These are phyloP conservation scores for Hyaloscypha bicolor DNA, from an alignment of 495 filamentous ascomycete genomes.

Conservation along the genomic window DNA sequence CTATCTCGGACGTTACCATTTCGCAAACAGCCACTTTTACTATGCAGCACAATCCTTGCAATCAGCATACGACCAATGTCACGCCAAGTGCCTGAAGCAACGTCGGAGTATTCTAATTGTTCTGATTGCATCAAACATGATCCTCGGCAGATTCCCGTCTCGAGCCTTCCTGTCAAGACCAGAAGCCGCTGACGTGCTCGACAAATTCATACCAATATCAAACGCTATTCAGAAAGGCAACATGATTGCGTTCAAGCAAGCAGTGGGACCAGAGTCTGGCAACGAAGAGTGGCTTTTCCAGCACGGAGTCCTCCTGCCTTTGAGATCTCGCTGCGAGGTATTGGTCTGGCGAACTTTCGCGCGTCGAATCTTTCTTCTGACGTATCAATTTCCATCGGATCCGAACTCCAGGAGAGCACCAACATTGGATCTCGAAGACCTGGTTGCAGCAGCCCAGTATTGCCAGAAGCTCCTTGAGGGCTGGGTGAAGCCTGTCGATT, in stretches of 20 bases:
- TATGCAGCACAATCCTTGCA: slow-evolving; percentile 73
- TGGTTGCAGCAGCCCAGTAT: slow-evolving; percentile 53
- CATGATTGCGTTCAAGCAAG: slow-evolving; percentile 72
- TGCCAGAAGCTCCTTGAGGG: slow-evolving; percentile 56
- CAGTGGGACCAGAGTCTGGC: slow-evolving; percentile 48
- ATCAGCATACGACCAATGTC: slow-evolving; percentile 79
- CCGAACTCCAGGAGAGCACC: slow-evolving; percentile 54
- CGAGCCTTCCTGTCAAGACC: slow-evolving; percentile 62
- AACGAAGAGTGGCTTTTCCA: slow-evolving; percentile 71
- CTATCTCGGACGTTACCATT: slow-evolving; percentile 88
- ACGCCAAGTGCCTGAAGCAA: slow-evolving; percentile 65
- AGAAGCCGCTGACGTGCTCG: slow-evolving; percentile 69
- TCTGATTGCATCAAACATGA: slow-evolving; percentile 78
- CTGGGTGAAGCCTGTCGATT: slow-evolving; percentile 37
- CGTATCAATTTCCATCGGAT: slow-evolving; percentile 52
- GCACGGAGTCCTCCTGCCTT: slow-evolving; percentile 72
- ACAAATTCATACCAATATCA: slow-evolving; percentile 75
- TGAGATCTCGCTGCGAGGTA: slow-evolving; percentile 73
- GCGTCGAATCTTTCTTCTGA: slow-evolving; percentile 72
- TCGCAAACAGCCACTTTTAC: slow-evolving; percentile 78
- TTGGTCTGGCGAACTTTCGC: slow-evolving; percentile 84
- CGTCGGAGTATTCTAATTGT: slow-evolving; percentile 81
- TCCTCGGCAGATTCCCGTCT: slow-evolving; percentile 84
- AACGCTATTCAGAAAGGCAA: slow-evolving; percentile 76
- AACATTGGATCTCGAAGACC: slow-evolving; percentile 56